Evolutionary conservation across 139 green algal genomes (phyloP).

Genomic region (Dunaliella sp.): DNA sequence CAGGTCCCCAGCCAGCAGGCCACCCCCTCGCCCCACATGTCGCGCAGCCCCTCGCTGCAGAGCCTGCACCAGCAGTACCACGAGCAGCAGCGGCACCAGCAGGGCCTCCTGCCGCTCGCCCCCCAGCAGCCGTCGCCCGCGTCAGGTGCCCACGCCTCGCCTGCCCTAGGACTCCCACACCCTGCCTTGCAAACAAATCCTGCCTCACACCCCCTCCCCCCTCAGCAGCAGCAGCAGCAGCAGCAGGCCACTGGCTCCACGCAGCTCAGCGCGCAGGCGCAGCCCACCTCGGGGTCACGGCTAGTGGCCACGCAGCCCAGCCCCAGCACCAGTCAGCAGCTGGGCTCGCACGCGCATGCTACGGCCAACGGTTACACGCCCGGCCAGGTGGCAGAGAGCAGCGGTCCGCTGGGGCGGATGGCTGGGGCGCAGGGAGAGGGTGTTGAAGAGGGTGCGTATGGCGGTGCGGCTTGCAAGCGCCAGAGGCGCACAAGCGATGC

Average conservation of each 20-base stretch:
- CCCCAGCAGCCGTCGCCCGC: not conserved
- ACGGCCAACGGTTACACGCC: not conserved
- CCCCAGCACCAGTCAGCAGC: not conserved
- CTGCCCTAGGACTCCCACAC: not conserved
- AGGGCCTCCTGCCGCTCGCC: not conserved
- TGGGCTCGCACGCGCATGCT: not conserved
- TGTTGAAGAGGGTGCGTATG: not conserved
- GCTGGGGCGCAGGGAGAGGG: not conserved
- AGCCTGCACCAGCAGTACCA: not conserved
- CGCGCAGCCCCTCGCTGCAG: not conserved
- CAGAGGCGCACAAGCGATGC: not conserved
- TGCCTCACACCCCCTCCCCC: no score
- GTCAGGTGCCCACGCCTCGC: not conserved
- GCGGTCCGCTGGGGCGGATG: not conserved
- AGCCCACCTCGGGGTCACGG: not conserved
- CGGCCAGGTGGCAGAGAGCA: not conserved
- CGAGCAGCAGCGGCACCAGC: not conserved
- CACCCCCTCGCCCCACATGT: not conserved
- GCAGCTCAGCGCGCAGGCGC: not conserved
- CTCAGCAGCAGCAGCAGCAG: conserved; percentile 15
- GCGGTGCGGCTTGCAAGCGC: not conserved
- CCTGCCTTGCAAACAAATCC: no score
- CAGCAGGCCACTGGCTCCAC: no score
- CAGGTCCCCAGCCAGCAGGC: no score
- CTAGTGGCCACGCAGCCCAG: not conserved